Evolutionary conservation across 805 yeast genomes (phyloP).

Genomic region (Starmerella floricola): DNA sequence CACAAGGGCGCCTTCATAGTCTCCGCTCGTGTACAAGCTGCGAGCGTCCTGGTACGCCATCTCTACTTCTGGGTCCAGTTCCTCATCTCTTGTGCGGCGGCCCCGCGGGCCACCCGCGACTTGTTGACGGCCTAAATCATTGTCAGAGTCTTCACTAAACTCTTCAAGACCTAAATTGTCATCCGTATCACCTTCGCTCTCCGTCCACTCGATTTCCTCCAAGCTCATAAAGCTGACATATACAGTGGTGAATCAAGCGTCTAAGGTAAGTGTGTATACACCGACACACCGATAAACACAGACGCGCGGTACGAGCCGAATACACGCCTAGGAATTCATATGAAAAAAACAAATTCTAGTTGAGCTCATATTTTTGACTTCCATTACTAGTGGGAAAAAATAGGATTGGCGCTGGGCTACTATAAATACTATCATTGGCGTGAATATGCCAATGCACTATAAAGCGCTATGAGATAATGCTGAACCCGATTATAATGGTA

Average conservation of each 20-base stretch:
- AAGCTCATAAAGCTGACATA: constrained; percentile 8
- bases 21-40: constrained; percentile 16
- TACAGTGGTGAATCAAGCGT: neutral
- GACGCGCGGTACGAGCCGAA: too few relatives aligned
- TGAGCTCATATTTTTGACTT: too few relatives aligned
- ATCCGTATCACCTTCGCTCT: constrained; percentile 20
- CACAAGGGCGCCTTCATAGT: constrained; percentile 24
- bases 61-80: constrained; percentile 21
- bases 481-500: constrained; percentile 37
- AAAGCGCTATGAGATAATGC: constrained; percentile 5
- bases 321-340: too few relatives aligned
- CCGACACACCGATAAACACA: too few relatives aligned
- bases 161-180: constrained; percentile 14
- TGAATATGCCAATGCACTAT: too few relatives aligned
- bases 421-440: too few relatives aligned
- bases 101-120: constrained; percentile 2
- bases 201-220: constrained; percentile 21
- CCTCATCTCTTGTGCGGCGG: constrained; percentile 18
- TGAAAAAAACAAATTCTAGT: too few relatives aligned
- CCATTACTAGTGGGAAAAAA: neutral
- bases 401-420: neutral
- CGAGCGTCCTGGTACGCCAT: constrained; percentile 21
- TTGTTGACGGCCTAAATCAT: constrained; percentile 6
- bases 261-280: too few relatives aligned
- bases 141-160: constrained; percentile 12